Evolutionary conservation across 2,329 filamentous ascomycete genomes (phyloP).

Genomic region (Amesomyces nigricolor): DNA sequence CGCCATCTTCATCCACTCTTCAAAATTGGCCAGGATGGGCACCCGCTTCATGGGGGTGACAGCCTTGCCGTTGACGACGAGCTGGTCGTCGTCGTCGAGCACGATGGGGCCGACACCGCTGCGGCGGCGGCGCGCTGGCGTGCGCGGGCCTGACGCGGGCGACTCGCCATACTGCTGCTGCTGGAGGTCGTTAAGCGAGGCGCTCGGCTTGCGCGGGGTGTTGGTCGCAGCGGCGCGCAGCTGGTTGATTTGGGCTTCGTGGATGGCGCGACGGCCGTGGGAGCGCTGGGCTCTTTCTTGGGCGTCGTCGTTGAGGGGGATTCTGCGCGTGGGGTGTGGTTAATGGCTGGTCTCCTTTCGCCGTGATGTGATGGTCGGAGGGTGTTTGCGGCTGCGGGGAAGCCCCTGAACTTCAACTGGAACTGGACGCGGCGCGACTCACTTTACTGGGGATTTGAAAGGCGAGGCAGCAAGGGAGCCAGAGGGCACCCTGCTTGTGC

Average conservation of each 20-base stretch:
- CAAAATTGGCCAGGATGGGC: conserved; percentile 93
- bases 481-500: conserved; percentile 42
- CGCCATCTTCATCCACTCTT: conserved; percentile 99
- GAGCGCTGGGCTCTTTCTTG: conserved; percentile 84
- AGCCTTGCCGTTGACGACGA: conserved; percentile 65
- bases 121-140: conserved; percentile 38
- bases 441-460: conserved; percentile 55
- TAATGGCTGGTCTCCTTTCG: background rate
- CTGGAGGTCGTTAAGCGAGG: conserved; percentile 53
- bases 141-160: conserved; percentile 52
- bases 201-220: conserved; percentile 62
- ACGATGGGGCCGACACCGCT: conserved; percentile 35
- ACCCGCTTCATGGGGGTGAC: conserved; percentile 96
- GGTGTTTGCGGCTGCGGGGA: background rate
- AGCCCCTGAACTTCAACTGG: background rate
- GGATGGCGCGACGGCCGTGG: conserved; percentile 78
- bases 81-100: conserved; percentile 45
- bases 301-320: conserved; percentile 92
- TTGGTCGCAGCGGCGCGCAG: conserved; percentile 70
- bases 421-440: conserved; percentile 28
- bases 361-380: background rate
- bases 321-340: conserved; percentile 45
- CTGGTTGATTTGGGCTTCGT: conserved; percentile 88
- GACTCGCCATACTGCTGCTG: conserved; percentile 44
- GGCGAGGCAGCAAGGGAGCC: conserved; percentile 45